A percentile compares a stretch with the other conserved stretches of the same genome.
Conservation (phyloP, 106 monocot genomes). For the Acanthochlamys bracteata region DNA sequence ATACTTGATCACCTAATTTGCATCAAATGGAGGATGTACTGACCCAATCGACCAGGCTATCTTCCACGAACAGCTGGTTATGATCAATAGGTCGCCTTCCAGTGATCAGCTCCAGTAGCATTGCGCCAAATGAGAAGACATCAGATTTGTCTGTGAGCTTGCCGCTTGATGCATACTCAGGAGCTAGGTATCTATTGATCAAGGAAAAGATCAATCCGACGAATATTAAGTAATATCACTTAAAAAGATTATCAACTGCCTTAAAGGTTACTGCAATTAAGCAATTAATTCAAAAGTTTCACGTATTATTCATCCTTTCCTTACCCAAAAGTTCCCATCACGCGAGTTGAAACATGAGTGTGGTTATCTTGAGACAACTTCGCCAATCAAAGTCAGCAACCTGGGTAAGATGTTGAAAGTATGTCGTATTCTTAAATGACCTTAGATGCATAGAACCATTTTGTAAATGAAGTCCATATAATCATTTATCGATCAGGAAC, state of each 20-base stretch:
- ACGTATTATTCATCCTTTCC: background rate
- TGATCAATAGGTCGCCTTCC: constrained; percentile 58
- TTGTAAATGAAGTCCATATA: too few relatives aligned
- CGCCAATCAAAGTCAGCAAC: constrained; percentile 87
- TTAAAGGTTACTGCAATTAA: background rate
- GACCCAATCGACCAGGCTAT: constrained; percentile 90
- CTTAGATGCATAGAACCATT: too few relatives aligned
- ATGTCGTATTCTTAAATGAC: background rate
- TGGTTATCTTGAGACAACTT: constrained; percentile 73
- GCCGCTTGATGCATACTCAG: constrained; percentile 87
- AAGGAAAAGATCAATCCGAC: background rate
- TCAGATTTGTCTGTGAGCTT: constrained; percentile 94
- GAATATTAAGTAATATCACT: too few relatives aligned
- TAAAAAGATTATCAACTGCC: background rate
- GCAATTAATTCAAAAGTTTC: background rate
- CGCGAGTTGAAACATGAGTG: constrained; percentile 84
- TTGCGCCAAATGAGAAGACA: constrained; percentile 87
- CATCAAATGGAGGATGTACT: background rate
- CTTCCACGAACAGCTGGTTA: constrained; percentile 39
- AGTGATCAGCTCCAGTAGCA: constrained; percentile 88
- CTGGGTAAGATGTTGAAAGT: constrained; percentile 11
- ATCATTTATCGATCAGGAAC: too few relatives aligned
- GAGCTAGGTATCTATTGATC: constrained; percentile 62
- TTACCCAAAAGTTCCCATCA: constrained; percentile 94
- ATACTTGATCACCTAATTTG: too few relatives aligned